A percentile compares a stretch with the other conserved stretches of the same genome.
phyloP scores from a whole-genome alignment of 305 asterid species.

The Fraxinus albicans region DNA sequence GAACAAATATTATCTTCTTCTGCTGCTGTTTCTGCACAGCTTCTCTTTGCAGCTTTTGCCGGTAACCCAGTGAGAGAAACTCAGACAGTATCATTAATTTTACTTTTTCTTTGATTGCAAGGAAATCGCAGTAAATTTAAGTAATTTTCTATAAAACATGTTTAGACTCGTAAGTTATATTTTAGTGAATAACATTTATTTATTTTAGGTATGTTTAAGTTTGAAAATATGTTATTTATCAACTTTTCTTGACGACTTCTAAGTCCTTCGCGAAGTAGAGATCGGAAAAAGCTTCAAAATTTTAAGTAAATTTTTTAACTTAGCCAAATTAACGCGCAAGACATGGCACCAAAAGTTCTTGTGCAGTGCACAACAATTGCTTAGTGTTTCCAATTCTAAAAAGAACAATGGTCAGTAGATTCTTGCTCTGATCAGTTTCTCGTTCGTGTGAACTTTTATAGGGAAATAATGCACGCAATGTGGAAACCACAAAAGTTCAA shows the following conservation, averaged over 20 bases:
- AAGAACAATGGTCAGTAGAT: not conserved
- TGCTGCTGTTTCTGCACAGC: not conserved
- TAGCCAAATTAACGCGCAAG: not conserved
- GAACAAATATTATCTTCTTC: slow-evolving; percentile 8
- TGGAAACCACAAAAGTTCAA: slow-evolving; percentile 83
- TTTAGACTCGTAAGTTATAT: not conserved
- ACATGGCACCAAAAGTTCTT: not conserved
- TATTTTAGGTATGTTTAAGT: not conserved
- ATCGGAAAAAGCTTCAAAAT: not conserved
- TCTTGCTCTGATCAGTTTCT: not conserved
- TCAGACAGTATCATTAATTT: not conserved
- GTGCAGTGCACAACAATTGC: not conserved
- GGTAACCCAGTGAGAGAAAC: not conserved
- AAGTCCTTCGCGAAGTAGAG: not conserved
- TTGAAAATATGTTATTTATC: not conserved
- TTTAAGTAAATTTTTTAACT: no score
- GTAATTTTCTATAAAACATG: not conserved
- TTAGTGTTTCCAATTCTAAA: not conserved
- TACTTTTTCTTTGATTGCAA: not conserved
- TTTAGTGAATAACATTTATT: not conserved
- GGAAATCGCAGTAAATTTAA: not conserved
- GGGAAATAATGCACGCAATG: slow-evolving; percentile 89
- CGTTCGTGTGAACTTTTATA: slow-evolving; percentile 19
- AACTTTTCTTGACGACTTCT: not conserved
- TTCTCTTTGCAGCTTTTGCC: not conserved